Percentiles rank a stretch among this genome's conserved stretches.
These are phyloP conservation scores for Penicillium maclennaniae DNA, from an alignment of 495 filamentous ascomycete species.

Conservation along the genomic window DNA sequence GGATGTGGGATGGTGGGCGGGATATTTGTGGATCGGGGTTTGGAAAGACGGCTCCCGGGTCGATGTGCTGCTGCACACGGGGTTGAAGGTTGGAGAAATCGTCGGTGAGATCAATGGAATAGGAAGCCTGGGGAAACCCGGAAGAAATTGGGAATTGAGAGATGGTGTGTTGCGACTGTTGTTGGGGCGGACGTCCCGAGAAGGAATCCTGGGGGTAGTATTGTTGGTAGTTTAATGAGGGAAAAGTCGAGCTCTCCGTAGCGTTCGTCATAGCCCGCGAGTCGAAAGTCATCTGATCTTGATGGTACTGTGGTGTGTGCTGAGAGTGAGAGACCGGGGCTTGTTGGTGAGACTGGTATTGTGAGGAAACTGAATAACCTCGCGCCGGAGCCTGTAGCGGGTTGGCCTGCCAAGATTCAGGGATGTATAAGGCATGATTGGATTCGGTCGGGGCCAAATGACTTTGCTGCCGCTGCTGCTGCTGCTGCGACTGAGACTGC, in stretches of 20 bases:
- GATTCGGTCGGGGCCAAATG: slow-evolving; percentile 25
- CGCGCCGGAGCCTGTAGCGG: slow-evolving; percentile 30
- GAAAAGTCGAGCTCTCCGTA: slow-evolving; percentile 33
- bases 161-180: slow-evolving; percentile 23
- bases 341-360: slow-evolving; percentile 28
- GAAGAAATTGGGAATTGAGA: slow-evolving; percentile 26
- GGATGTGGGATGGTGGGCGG: slow-evolving; percentile 13
- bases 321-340: slow-evolving; percentile 33
- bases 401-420: slow-evolving; percentile 37
- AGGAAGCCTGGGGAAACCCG: slow-evolving; percentile 22
- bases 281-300: slow-evolving; percentile 36
- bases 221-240: slow-evolving; percentile 30
- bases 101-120: slow-evolving; percentile 31
- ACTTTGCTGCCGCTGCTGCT: slow-evolving; percentile 24
- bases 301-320: not conserved
- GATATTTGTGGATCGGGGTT: slow-evolving; percentile 12
- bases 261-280: slow-evolving; percentile 25
- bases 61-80: slow-evolving; percentile 29
- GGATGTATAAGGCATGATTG: slow-evolving; percentile 35
- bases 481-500: not conserved
- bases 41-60: slow-evolving; percentile 34
- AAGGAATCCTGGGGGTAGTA: slow-evolving; percentile 35
- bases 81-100: slow-evolving; percentile 30
- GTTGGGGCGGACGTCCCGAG: slow-evolving; percentile 20
- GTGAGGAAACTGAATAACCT: slow-evolving; percentile 23